Base-by-base conservation (phyloP, 2,329 filamentous ascomycete species). In the Pestalotiopsis sp. region DNA sequence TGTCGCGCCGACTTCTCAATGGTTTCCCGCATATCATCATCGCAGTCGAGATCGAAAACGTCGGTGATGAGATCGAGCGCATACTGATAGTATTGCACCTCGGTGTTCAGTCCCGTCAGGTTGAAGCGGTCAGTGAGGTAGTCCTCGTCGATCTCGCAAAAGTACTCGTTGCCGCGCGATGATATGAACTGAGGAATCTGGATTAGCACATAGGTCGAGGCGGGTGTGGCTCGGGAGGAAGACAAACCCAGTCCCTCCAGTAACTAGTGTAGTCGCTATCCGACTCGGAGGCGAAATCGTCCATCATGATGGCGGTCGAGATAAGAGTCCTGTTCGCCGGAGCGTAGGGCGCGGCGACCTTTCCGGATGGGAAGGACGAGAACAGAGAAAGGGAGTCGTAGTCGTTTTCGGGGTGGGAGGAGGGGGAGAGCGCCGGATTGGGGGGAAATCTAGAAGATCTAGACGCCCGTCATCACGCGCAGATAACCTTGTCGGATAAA, bases 221-320 rank as follows among this genome's bases (percentile, higher is more conserved):
- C 25, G 3, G 45, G 17, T 61, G 39, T 52, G 72, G 69, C 67
- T 20, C 31, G 41, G 39, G 49, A 70, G 71, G 70, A 20, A n/a
- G 31, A 91, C 93, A 85, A 86, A 98, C 96, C 96, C 96, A 99
- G 84, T 99, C 96, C 81, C 95, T 88, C 96, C 96, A 99, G 82
- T 98, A 99, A 83, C 94, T 98, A 63, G 96, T 98, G 81, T 98
- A 99, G 84, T 99, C 96, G 82, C 95, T 98, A 80, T 99, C 96
- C 13, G 95, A 97, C 82, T 99, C 96, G 79, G 94, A 98, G 74
- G 94, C 95, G 82, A 96, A 98, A 83, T 98, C 95, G 80, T 98
- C 96, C 96, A 98, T 98, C 76, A 79, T 84, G 71, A 66, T 72
- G 65, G 69, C 58, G 64, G 70, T 59, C 68, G 68, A 56, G 64